Percentiles rank a stretch among this genome's conserved stretches.
phyloP scores from a whole-genome alignment of 139 green algal species.

The Ostreobium quekettii region DNA sequence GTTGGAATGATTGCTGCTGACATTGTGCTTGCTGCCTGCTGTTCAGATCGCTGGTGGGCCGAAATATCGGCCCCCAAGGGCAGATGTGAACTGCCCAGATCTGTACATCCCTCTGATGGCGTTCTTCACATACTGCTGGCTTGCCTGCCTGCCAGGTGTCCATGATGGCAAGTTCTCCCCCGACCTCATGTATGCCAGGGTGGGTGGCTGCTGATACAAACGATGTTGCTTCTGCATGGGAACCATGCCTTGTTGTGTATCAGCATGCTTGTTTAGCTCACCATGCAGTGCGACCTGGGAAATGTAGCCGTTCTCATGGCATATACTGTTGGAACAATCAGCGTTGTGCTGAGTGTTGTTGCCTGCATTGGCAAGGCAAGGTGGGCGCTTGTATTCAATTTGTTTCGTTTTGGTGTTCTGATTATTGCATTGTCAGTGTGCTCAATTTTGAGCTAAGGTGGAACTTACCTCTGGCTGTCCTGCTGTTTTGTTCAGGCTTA shows the following conservation, averaged over 20 bases:
- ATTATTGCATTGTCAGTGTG: too few species aligned
- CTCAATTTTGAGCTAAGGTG: too few species aligned
- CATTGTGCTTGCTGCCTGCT: not conserved
- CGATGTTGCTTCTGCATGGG: not conserved
- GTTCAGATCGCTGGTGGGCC: constrained; percentile 61
- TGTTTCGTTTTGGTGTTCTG: not conserved
- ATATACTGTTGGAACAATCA: not conserved
- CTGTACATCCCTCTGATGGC: constrained; percentile 92
- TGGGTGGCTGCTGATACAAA: too few species aligned
- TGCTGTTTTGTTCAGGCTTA: constrained; percentile 11
- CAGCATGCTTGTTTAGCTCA: not conserved
- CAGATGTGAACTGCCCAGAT: constrained; percentile 91
- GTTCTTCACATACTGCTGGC: constrained; percentile 72
- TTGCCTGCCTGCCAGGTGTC: constrained; percentile 38
- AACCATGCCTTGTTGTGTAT: not conserved
- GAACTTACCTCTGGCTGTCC: too few species aligned
- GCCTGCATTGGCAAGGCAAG: too few species aligned
- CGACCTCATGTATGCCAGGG: constrained; percentile 56
- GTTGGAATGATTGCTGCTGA: not conserved
- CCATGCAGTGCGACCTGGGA: not conserved
- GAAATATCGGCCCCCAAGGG: constrained; percentile 74
- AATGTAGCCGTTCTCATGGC: not conserved
- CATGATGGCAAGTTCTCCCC: constrained; percentile 47
- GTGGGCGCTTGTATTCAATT: too few species aligned
- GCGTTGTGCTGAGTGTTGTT: too few species aligned